Base-by-base conservation (phyloP, 208 protist genomes). In the Lotmaria passim region DNA sequence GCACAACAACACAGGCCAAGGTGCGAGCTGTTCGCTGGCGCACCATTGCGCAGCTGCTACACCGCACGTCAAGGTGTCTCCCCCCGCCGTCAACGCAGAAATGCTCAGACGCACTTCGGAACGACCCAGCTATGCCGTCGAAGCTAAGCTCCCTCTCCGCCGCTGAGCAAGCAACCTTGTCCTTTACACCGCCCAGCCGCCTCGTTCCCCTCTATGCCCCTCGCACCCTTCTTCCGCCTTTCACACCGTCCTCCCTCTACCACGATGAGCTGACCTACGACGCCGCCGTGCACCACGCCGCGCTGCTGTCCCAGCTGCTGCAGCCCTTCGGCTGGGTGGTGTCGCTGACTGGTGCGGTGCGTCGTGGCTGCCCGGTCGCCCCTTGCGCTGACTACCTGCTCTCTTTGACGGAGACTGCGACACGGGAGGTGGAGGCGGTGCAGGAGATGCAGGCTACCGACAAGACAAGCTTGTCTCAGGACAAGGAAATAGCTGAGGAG, bases 261-360 rank as follows among this genome's bases (percentile, higher is more conserved):
- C 78, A 79, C 58, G 78, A 87, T 64, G 47, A 64, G 14, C 59
- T 95, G 23, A 75, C 46, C 46, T 91, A 89, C 71, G 89, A 87
- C 44, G 86, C 85, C 10, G 86, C 82, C 5, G 59, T 73, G 26
- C 63, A 61, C 23, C 89, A 95, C 66, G 53, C 71, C 21, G 24
- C 47, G 36, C 19, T 77, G 21, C 23, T 95, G 46, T 26, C 47
- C 26, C 33, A 43, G 26, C 52, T 84, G 43, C 71, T 95, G 23
- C 43, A 38, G 12, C 73, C 81, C 15, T 80, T 80, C 50, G 86
- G 86, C 21, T 61, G 86, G 21, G 39, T 62, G n/a, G 80, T 91
- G 41, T 46, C 76, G 43, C 41, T 88, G 39, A 74, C 64, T 17
- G 89, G 89, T 8, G 43, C 19, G 33, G 50, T 75, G 48, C 79